Evolutionary conservation across 352 stramenopile genomes (phyloP).

Genomic region (Phytophthora citrophthora): DNA sequence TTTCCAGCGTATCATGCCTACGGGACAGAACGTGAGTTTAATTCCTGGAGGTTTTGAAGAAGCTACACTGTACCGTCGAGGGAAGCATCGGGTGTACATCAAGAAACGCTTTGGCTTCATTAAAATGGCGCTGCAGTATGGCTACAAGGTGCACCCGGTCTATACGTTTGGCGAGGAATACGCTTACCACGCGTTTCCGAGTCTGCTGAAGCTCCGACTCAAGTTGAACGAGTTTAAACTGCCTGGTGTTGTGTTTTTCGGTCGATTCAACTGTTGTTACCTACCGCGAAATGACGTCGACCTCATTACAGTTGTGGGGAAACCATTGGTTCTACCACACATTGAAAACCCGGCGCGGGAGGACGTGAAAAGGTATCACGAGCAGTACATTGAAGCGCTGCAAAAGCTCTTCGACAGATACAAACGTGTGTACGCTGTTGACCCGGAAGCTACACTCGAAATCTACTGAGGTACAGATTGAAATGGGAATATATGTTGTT

Average conservation of each 20-base stretch:
- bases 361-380: slow-evolving; percentile 92
- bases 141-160: slow-evolving; percentile 85
- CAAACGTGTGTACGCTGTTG: slow-evolving; percentile 77
- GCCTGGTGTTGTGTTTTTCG: slow-evolving; percentile 71
- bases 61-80: slow-evolving; percentile 82
- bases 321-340: slow-evolving; percentile 78
- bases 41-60: slow-evolving; percentile 95
- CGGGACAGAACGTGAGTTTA: slow-evolving; percentile 69
- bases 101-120: slow-evolving; percentile 92
- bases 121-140: slow-evolving; percentile 88
- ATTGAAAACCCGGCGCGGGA: slow-evolving; percentile 88
- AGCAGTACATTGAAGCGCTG: slow-evolving; percentile 84
- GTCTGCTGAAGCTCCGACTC: slow-evolving; percentile 67
- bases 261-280: slow-evolving; percentile 70
- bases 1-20: slow-evolving; percentile 53
- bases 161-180: slow-evolving; percentile 93
- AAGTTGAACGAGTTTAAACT: slow-evolving; percentile 84
- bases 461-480: slow-evolving; percentile 43
- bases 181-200: slow-evolving; percentile 84
- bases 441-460: slow-evolving; percentile 62
- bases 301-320: slow-evolving; percentile 91
- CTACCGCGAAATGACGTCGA: slow-evolving; percentile 77
- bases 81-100: slow-evolving; percentile 88
- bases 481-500: slow-evolving; percentile 22
- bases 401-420: slow-evolving; percentile 87